Evolutionary conservation across 306 rosid genomes (phyloP).

Genomic region (Pyrus betulifolia): DNA sequence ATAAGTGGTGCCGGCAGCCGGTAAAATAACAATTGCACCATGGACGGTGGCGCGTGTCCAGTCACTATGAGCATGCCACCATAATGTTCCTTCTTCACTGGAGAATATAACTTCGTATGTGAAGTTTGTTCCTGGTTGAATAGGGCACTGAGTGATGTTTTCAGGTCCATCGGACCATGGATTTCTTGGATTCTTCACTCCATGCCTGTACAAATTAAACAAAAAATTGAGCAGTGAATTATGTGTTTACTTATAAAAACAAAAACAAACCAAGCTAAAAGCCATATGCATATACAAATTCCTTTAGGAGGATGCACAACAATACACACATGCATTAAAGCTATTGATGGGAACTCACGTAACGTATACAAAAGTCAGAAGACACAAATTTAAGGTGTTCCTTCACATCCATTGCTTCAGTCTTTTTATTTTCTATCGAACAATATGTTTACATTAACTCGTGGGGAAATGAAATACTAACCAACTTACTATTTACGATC

Average conservation of each 20-base stretch:
- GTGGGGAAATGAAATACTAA: neutral
- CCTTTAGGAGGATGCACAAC: neutral
- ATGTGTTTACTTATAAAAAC: neutral
- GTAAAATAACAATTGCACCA: constrained; percentile 11
- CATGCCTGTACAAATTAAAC: constrained; percentile 11
- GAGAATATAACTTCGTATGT: constrained; percentile 14
- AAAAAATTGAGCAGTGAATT: neutral
- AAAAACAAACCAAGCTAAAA: neutral
- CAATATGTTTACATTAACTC: no score
- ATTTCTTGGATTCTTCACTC: constrained; percentile 21
- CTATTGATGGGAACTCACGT: neutral
- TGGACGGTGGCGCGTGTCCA: constrained; percentile 22
- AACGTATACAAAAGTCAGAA: neutral
- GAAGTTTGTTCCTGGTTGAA: constrained; percentile 1
- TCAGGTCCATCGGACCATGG: constrained; percentile 27
- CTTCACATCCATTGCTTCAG: neutral
- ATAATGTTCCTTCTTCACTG: constrained; percentile 15
- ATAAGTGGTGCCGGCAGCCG: neutral
- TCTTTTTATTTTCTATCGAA: no score
- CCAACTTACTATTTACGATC: neutral
- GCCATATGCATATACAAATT: neutral
- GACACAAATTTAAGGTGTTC: neutral
- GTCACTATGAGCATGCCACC: constrained; percentile 27
- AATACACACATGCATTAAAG: neutral
- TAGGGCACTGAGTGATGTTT: constrained; percentile 22